Conservation (phyloP, 1,139 yeast species). For the Kodamaea sp. region DNA sequence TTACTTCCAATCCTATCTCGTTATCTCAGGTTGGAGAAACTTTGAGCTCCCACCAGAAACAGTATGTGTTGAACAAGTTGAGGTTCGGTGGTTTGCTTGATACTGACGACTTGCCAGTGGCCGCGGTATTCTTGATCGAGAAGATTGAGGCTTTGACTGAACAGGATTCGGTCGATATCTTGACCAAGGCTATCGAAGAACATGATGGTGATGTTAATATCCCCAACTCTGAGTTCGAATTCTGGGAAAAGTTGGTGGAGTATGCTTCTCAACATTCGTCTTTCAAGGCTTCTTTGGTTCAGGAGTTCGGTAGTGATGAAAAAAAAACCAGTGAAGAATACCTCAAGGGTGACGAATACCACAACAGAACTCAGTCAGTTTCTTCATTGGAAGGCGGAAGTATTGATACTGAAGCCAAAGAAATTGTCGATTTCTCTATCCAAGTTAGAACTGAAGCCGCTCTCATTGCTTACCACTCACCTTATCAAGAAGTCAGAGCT, state of each 20-base stretch:
- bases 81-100: constrained; percentile 27
- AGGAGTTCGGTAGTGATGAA: neutral
- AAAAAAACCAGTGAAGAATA: neutral
- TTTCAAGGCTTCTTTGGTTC: neutral
- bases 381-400: neutral
- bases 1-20: constrained; percentile 20
- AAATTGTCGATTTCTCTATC: constrained; percentile 12
- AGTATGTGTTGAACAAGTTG: constrained; percentile 26
- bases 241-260: constrained; percentile 9
- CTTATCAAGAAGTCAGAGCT: constrained; percentile 65
- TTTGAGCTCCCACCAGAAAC: constrained; percentile 29
- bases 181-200: constrained; percentile 18
- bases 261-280: neutral
- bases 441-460: constrained; percentile 17
- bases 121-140: constrained; percentile 23
- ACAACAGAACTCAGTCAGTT: neutral
- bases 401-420: neutral
- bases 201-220: constrained; percentile 28
- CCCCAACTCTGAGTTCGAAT: constrained; percentile 18
- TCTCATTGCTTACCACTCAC: constrained; percentile 52
- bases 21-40: constrained; percentile 29
- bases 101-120: constrained; percentile 35
- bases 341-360: neutral
- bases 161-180: constrained; percentile 20
- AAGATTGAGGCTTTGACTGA: constrained; percentile 19